Percentiles rank a stretch among this genome's conserved stretches.
Evolutionary conservation across 73 alveolate genomes (phyloP).

Genomic region (Tetrahymena thermophila): DNA sequence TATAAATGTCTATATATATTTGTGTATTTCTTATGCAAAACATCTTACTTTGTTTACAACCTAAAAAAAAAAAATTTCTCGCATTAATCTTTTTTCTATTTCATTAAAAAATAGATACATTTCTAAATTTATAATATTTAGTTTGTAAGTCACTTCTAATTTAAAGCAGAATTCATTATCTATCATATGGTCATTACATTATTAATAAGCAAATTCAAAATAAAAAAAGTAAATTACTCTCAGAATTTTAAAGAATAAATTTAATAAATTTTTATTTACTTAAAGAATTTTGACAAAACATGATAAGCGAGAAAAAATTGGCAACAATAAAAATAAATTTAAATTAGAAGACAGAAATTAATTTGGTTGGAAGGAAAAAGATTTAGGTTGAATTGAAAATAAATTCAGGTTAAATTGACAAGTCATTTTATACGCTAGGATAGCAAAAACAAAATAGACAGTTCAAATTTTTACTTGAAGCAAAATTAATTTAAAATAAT

Average conservation of each 20-base stretch:
- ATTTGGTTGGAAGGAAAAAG: not conserved
- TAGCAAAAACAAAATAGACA: not conserved
- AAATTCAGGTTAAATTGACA: too few species aligned
- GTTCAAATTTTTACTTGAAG: not conserved
- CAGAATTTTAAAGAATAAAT: not conserved
- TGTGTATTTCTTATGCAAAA: not conserved
- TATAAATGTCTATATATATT: too few species aligned
- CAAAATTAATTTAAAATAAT: too few species aligned
- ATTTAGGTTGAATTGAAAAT: not conserved
- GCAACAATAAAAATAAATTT: too few species aligned
- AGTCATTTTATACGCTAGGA: too few species aligned
- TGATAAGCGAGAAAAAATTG: too few species aligned
- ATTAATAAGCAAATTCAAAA: not conserved
- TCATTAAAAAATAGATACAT: not conserved
- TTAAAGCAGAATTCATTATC: not conserved
- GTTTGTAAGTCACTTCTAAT: not conserved
- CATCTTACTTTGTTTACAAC: not conserved
- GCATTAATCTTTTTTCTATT: not conserved
- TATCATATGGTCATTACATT: not conserved
- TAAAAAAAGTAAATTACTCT: not conserved
- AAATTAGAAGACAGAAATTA: too few species aligned
- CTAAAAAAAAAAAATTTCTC: not conserved
- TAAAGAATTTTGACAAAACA: not conserved
- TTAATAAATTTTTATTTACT: not conserved
- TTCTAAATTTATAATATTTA: not conserved